Evolutionary conservation across 352 stramenopile species (phyloP).

Genomic region (Pythium sp.): DNA sequence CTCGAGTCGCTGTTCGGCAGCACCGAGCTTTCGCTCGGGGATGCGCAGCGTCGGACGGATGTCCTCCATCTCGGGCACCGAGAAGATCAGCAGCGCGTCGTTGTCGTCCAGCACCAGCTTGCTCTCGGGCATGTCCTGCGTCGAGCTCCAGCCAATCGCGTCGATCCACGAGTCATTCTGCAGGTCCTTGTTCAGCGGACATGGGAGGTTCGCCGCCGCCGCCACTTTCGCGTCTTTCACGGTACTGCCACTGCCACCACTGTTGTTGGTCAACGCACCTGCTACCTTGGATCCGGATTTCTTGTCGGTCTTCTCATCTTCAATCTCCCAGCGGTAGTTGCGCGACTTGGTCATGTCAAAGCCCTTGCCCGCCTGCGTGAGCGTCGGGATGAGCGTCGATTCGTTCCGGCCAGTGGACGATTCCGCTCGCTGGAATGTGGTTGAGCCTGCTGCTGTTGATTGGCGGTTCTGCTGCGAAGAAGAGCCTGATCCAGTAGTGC

Average conservation of each 20-base stretch:
- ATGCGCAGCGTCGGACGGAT: slow-evolving; percentile 78
- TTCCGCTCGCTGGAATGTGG: slow-evolving; percentile 5
- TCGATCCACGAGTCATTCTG: slow-evolving; percentile 68
- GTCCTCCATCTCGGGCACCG: slow-evolving; percentile 74
- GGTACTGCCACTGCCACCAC: not conserved
- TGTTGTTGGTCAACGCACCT: not conserved
- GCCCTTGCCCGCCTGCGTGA: not conserved
- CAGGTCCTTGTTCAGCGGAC: slow-evolving; percentile 68
- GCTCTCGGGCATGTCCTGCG: slow-evolving; percentile 76
- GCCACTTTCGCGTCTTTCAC: not conserved
- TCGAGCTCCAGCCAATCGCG: slow-evolving; percentile 78
- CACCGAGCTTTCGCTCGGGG: slow-evolving; percentile 77
- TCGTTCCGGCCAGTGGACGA: not conserved
- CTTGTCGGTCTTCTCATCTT: slow-evolving; percentile 16
- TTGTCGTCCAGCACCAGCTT: slow-evolving; percentile 85
- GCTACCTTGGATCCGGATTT: not conserved
- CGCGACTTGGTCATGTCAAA: slow-evolving; percentile 82
- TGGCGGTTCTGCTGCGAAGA: not conserved
- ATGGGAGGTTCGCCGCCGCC: slow-evolving; percentile 22
- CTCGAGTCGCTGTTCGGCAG: slow-evolving; percentile 65
- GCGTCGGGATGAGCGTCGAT: not conserved
- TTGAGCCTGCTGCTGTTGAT: not conserved
- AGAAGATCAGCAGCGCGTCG: slow-evolving; percentile 75
- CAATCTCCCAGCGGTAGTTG: slow-evolving; percentile 75
- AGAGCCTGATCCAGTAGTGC: not conserved